Percentiles rank a stretch among this genome's conserved stretches.
These are phyloP conservation scores for Daldinia sp. DNA, from an alignment of 2,329 filamentous ascomycete genomes.

Conservation along the genomic window DNA sequence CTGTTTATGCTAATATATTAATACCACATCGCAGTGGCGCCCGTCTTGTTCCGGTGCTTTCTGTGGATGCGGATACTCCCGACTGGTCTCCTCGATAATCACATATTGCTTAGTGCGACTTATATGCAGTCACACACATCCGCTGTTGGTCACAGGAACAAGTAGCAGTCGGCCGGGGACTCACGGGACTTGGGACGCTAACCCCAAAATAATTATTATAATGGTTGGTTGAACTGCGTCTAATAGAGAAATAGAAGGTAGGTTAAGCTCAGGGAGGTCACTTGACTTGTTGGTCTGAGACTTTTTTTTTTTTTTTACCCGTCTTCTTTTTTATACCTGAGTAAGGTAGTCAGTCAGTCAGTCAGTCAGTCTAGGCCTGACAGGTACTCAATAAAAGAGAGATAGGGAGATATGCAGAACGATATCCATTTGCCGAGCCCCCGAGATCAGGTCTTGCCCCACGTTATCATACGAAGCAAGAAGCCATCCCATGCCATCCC, in stretches of 20 bases:
- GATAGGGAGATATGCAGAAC: constrained; percentile 24
- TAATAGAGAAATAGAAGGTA: constrained; percentile 27
- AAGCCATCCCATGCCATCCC: constrained; percentile 22
- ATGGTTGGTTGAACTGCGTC: constrained; percentile 22
- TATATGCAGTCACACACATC: constrained; percentile 51
- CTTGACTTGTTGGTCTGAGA: constrained; percentile 40
- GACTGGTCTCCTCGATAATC: constrained; percentile 38
- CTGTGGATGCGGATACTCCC: constrained; percentile 48
- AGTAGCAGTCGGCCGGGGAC: constrained; percentile 24
- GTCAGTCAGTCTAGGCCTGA: constrained; percentile 1
- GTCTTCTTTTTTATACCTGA: no score
- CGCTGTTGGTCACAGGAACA: constrained; percentile 49
- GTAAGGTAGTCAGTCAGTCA: no score
- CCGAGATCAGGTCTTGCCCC: constrained; percentile 35
- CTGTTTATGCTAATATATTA: constrained; percentile 29
- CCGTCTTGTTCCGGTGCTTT: constrained; percentile 32
- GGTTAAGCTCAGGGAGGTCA: constrained; percentile 34
- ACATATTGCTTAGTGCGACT: constrained; percentile 44
- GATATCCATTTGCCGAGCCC: constrained; percentile 38
- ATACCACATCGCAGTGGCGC: constrained; percentile 29
- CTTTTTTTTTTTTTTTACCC: constrained; percentile 10
- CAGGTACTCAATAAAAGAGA: background rate
- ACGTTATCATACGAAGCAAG: constrained; percentile 28
- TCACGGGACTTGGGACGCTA: constrained; percentile 42
- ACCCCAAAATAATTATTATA: constrained; percentile 28